A percentile compares a stretch with the other conserved stretches of the same genome.
Conservation (phyloP, 108 stramenopile genomes). For the Pelagomonas calceolata region DNA sequence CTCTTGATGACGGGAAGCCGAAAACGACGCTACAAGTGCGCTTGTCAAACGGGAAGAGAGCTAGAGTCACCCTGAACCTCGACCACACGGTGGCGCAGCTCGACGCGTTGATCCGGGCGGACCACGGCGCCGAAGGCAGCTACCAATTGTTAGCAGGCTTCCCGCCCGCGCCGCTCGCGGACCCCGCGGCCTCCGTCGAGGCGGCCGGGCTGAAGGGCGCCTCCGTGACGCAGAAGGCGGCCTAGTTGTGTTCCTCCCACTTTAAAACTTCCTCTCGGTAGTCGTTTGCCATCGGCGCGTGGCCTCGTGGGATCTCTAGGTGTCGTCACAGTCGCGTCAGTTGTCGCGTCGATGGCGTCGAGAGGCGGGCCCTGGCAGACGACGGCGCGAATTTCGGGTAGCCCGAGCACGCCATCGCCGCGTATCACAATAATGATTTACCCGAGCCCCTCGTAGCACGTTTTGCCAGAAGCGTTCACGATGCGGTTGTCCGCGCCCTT, state of each 20-base stretch:
- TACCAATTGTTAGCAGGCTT: constrained; percentile 3
- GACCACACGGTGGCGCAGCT: constrained; percentile 8
- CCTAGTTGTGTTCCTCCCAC: no score
- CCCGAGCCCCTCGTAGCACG: constrained; percentile 11
- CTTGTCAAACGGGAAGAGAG: constrained; percentile 8
- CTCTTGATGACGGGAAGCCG: constrained; percentile 6
- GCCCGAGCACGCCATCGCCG: no score
- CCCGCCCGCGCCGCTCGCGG: constrained; percentile 5
- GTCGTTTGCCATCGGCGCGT: no score
- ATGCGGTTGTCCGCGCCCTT: constrained; percentile 45
- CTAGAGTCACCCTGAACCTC: constrained; percentile 3
- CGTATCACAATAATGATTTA: no score
- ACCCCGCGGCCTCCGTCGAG: not conserved
- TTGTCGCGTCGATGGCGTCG: no score
- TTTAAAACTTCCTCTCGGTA: no score
- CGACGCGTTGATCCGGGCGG: not conserved
- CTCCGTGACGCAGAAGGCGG: constrained; percentile 9
- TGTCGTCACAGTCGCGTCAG: no score
- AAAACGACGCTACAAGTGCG: constrained; percentile 6
- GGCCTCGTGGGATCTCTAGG: no score
- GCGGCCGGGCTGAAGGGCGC: constrained; percentile 11
- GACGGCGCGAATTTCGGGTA: no score
- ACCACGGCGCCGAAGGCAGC: not conserved
- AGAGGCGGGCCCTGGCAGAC: no score
- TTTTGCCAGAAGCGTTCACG: constrained; percentile 8